Evolutionary conservation across 805 yeast species (phyloP), one percentile per base, ranked within the genome.

Genomic region (Ogataea allantospora): DNA sequence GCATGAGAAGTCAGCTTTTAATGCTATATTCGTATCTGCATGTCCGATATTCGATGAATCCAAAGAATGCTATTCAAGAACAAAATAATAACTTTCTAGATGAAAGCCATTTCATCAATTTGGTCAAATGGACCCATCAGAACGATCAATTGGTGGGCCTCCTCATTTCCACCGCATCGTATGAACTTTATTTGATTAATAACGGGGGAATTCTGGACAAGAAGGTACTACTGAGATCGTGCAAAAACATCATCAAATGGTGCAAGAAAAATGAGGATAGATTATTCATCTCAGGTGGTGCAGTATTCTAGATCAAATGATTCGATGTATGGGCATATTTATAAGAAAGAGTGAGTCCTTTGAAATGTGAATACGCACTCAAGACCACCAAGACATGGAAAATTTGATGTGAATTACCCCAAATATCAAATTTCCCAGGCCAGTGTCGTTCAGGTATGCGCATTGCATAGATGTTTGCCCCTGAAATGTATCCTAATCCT

Each of bases 321-420:
- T 10, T 7, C n/a, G 27, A 21, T 7, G 20, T 43, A 50, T 78
- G 83, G 20, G 73, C 68, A 44, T 69, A 60, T 32, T 65, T 64
- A 53, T 83, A 83, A 18, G 86, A 70, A 7, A 67, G 68, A 3
- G 76, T 54, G 23, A 88, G 63, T 0, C 82, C 95, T 38, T 51
- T 66, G 60, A 83, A 76, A 62, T 88, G 96, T 40, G 82, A 82
- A 38, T 64, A 66, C 0, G 95, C 84, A 10, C 95, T 95, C 9
- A 79, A 48, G 0, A 86, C 88, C 6, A 87, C 95, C 51, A 83
- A 59, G 7, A 83, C 60, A 57, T 87, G 95, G 55, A 88, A 87
- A 7, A 88, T 71, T 55, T 88, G 96, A 57, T 88, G 96, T 6
- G 95, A 83, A 48, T 84, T 83, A 1, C 95, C 95, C 60, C 76